Evolutionary conservation across 2,329 filamentous ascomycete genomes (phyloP), one percentile per base, ranked within the genome.

Genomic region (Scortechinia acanthostroma): DNA sequence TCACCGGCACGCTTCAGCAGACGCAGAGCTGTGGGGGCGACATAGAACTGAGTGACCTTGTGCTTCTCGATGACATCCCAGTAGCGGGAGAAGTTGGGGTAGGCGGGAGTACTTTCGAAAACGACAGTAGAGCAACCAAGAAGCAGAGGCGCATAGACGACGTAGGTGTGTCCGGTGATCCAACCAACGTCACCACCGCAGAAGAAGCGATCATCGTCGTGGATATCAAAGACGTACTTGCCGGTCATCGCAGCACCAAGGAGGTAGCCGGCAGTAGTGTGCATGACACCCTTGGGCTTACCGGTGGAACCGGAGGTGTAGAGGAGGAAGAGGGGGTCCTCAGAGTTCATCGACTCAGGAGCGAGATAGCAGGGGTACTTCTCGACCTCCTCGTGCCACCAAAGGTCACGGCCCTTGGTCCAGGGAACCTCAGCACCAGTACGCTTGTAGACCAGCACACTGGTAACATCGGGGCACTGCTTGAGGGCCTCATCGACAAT

Each of bases 191-290:
- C 93, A 64, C 93, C 93, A 64, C 91, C 93, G 57, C 93, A 98
- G 77, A 97, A 97, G 77, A 93, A 96, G 51, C 80, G 81, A 65
- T 98, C 93, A 45, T 86, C 82, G 51, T 91, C 85, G 64, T 98
- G 93, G 51, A 98, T 95, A 63, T 98, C 93, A 61, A 98, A 98
- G 50, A 97, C 91, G 64, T 98, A 97, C 70, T 97, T 98, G 66
- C 91, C 91, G 14, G 93, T 98, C 57, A 86, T 77, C 23, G 93
- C 91, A 44, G 91, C 91, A 48, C 93, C 93, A 4, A 97, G 70
- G n/a, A 98, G 77, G 63, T 97, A 98, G 44, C 93, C 93, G 49
- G 74, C 93, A 28, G 93, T 98, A 21, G 90, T 94, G 76, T 98
- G 93, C 89, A 98, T 86, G 46, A 98, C 87, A 68, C 93, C 93